Evolutionary conservation across 1,284 basidiomycete genomes (phyloP).

Genomic region (Ceratobasidium sp.): DNA sequence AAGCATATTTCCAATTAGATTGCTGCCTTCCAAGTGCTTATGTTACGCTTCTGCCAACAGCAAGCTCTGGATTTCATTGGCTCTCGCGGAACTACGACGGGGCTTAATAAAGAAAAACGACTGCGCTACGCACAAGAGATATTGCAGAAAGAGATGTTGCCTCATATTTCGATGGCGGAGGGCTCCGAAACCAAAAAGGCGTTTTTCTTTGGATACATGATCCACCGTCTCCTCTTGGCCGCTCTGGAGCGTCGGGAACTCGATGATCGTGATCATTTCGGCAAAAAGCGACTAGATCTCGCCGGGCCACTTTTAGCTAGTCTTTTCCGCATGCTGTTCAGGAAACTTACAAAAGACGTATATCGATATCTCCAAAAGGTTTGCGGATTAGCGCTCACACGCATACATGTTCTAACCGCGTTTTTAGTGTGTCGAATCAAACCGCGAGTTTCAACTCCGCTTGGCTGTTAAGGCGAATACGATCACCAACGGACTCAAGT

Average conservation of each 20-base stretch:
- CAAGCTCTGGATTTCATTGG: conserved; percentile 97
- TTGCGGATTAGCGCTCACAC: conserved; percentile 45
- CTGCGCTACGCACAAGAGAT: conserved; percentile 98
- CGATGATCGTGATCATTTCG: conserved; percentile 99
- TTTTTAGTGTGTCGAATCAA: conserved; percentile 90
- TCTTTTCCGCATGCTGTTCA: conserved; percentile 97
- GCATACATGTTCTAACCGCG: conserved; percentile 42
- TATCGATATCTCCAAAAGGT: conserved; percentile 98
- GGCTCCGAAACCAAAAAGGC: conserved; percentile 99
- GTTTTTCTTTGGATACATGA: conserved; percentile 99
- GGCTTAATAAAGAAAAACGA: conserved; percentile 90
- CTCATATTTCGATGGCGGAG: conserved; percentile 95
- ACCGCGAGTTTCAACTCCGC: conserved; percentile 94
- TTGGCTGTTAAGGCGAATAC: conserved; percentile 95
- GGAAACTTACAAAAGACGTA: conserved; percentile 96
- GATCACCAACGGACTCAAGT: conserved; percentile 98
- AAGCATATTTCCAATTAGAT: conserved; percentile 45
- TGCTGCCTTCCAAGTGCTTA: conserved; percentile 35
- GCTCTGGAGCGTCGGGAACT: conserved; percentile 94
- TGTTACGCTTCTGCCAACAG: conserved; percentile 51
- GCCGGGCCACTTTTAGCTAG: conserved; percentile 95
- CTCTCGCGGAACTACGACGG: conserved; percentile 95
- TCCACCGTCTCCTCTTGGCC: conserved; percentile 93
- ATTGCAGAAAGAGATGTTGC: conserved; percentile 98
- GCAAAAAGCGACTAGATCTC: conserved; percentile 96